Percentiles rank a stretch among this genome's conserved stretches.
Evolutionary conservation across 768 basidiomycete genomes (phyloP).

Genomic region (Vararia minispora): DNA sequence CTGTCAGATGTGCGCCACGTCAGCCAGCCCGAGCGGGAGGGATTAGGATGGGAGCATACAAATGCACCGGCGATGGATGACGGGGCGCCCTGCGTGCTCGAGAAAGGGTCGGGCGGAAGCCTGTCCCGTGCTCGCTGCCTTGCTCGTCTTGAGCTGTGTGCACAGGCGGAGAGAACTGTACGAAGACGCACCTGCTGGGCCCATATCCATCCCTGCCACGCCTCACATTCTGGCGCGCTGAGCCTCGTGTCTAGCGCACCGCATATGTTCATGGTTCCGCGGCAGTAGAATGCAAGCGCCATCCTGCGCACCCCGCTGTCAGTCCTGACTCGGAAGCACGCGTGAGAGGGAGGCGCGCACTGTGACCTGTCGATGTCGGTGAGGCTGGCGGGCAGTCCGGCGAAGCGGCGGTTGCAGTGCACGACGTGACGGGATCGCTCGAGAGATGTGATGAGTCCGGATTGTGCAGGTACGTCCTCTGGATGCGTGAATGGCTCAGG

Average conservation of each 20-base stretch:
- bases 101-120: no score
- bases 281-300: no score
- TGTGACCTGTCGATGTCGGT: slow-evolving; percentile 63
- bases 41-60: neutral
- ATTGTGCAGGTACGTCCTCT: no score
- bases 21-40: neutral
- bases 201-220: slow-evolving; percentile 82
- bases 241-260: slow-evolving; percentile 35
- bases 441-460: no score
- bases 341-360: slow-evolving; percentile 23
- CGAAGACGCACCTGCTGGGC: slow-evolving; percentile 52
- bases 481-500: no score
- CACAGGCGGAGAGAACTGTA: slow-evolving; percentile 1
- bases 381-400: slow-evolving; percentile 59
- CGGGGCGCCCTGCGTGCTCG: no score
- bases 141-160: neutral
- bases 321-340: no score
- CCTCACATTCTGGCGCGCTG: slow-evolving; percentile 35
- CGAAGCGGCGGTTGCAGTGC: slow-evolving; percentile 59
- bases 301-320: no score
- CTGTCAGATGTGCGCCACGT: slow-evolving; percentile 15
- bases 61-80: neutral
- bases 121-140: slow-evolving; percentile 50
- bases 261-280: slow-evolving; percentile 73
- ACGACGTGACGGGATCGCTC: slow-evolving; percentile 55